phyloP scores from a whole-genome alignment of 352 stramenopile species.

The Phytophthora cajani region DNA sequence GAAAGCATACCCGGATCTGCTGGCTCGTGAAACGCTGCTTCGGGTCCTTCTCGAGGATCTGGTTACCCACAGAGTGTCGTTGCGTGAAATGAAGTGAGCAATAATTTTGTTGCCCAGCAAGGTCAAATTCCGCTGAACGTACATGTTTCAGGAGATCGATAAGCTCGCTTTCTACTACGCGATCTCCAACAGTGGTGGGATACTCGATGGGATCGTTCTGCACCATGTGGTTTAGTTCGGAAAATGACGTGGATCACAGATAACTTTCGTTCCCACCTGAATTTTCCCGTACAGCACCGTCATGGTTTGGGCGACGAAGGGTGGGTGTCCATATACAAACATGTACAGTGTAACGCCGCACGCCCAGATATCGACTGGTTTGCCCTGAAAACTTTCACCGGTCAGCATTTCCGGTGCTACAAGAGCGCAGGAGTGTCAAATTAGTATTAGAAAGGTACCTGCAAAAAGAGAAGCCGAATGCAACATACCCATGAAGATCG shows the following conservation, averaged over 20 bases:
- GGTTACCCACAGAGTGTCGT: too few relatives aligned
- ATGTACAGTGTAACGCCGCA: conserved; percentile 97
- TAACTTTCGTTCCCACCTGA: conserved; percentile 44
- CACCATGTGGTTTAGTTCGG: conserved; percentile 9
- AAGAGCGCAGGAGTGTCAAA: neutral
- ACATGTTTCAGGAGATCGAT: conserved; percentile 76
- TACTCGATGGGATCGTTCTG: conserved; percentile 76
- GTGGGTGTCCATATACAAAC: conserved; percentile 94
- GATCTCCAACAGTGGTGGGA: conserved; percentile 48
- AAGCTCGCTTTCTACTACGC: conserved; percentile 58
- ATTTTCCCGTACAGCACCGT: conserved; percentile 94
- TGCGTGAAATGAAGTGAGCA: too few relatives aligned
- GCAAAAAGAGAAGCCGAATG: neutral
- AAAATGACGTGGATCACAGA: neutral
- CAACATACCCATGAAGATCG: conserved; percentile 73
- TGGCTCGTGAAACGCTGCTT: conserved; percentile 59
- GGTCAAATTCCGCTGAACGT: neutral
- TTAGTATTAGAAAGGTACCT: neutral
- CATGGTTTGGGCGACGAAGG: conserved; percentile 92
- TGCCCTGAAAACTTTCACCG: conserved; percentile 76
- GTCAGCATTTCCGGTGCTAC: conserved; percentile 83
- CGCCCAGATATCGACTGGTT: conserved; percentile 94
- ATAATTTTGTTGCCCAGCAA: too few relatives aligned
- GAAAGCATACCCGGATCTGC: conserved; percentile 43
- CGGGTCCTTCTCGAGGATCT: conserved; percentile 69